A percentile compares a stretch with the other conserved stretches of the same genome.
Conservation (phyloP, 192 early-diverging fungal species). For the Borealophlyctis nickersoniae region DNA sequence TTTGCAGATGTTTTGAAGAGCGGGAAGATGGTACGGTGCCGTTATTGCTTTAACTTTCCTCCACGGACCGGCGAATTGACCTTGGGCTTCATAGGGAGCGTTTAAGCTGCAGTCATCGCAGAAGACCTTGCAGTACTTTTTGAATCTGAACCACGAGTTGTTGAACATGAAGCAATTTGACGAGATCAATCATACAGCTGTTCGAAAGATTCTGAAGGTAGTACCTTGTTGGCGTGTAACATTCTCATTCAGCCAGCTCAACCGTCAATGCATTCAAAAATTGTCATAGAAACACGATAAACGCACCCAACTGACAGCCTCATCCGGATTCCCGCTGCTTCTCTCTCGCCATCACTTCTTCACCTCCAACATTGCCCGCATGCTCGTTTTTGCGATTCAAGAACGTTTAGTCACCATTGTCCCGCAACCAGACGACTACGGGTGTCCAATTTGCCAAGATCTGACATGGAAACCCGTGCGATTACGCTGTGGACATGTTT, state of each 20-base stretch:
- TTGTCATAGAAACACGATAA: conserved; percentile 88
- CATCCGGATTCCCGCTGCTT: conserved; percentile 49
- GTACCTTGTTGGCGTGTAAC: no score
- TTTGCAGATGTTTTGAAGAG: no score
- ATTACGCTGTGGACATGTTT: conserved; percentile 69
- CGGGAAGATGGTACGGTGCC: no score
- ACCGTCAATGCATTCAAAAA: no score
- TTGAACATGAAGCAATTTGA: conserved; percentile 68
- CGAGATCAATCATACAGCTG: conserved; percentile 71
- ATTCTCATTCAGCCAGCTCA: neutral
- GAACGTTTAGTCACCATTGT: conserved; percentile 65
- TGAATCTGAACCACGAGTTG: conserved; percentile 68
- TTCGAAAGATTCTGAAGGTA: conserved; percentile 75
- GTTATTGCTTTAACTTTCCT: no score
- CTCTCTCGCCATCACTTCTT: conserved; percentile 49
- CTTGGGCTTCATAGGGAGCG: no score
- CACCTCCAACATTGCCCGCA: conserved; percentile 49
- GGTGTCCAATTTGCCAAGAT: conserved; percentile 76
- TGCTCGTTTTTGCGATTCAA: conserved; percentile 61
- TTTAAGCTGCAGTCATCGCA: conserved; percentile 24
- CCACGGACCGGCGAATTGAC: no score
- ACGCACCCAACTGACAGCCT: conserved; percentile 63
- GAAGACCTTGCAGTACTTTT: conserved; percentile 47
- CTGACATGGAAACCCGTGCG: conserved; percentile 78
- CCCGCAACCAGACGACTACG: conserved; percentile 77